Base-by-base conservation (phyloP, 2,329 filamentous ascomycete species). In the Onygena corvina region DNA sequence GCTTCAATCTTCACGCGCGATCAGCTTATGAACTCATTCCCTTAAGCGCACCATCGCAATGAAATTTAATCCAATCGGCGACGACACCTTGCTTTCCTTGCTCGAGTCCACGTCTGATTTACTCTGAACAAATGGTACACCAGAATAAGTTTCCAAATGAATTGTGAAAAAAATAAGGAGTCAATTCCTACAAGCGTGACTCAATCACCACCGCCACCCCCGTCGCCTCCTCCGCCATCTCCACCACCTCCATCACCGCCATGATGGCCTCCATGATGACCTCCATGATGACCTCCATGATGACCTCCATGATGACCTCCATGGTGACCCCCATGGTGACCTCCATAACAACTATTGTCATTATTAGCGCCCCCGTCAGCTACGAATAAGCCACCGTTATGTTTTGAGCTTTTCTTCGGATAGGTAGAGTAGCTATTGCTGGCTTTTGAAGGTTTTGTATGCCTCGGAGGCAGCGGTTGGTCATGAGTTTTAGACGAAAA, bases 191-290 rank as follows among this genome's bases (percentile, higher is more conserved):
- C 47, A 6, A 38, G 38, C 14, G 38, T 36, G 5, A 14, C 29
- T 27, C 46, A 20, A 27, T 40, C 47, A 25, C 49, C 48, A 63
- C 63, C 55, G 68, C 53, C 4, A 58, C 60, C 16, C 8, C 49
- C 48, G 65, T 63, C 56, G 33, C 27, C 14, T 11, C 44, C 29
- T 18, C 44, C 44, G 16, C 30, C 12, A 20, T 2, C 7, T 7
- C 18, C n/a, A 14, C 34, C 34, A 36, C 14, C n/a, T 14, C n/a
- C 34, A 5, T 23, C 27, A 3, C 44, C 27, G 4, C 18, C 27
- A 4, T 27, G 3, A 46, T 46, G 12, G 20, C 42, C 44, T n/a
- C 27, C 27, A n/a, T 29, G 18, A 16, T 33, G 14, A n/a, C 30
- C 30, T 33, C 30, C 30, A n/a, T 33, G 30, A 33, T 33, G 9